A percentile compares a stretch with the other conserved stretches of the same genome.
phyloP scores from a whole-genome alignment of 169 alveolate species.

The Cryptosporidium sp. region DNA sequence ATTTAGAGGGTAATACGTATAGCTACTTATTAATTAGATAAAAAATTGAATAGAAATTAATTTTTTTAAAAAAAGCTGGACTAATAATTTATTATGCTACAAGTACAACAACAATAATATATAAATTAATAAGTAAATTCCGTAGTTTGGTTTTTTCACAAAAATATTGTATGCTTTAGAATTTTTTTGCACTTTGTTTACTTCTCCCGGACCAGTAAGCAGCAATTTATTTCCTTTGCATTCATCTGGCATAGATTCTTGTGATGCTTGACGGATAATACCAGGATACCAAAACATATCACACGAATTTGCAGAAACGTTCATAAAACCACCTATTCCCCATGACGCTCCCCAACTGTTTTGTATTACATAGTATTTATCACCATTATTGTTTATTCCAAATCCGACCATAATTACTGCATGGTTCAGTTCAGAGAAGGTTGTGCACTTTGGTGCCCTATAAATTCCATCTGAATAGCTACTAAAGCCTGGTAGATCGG shows the following conservation, averaged over 20 bases:
- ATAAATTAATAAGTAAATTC: background rate
- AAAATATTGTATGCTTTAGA: background rate
- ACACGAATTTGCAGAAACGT: slow-evolving; percentile 51
- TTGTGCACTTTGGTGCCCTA: slow-evolving; percentile 66
- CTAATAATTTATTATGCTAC: background rate
- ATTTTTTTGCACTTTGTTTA: background rate
- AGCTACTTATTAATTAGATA: background rate
- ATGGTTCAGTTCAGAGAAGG: slow-evolving; percentile 63
- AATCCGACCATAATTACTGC: slow-evolving; percentile 76
- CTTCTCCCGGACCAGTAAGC: slow-evolving; percentile 46
- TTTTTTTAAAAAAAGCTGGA: background rate
- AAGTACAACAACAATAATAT: background rate
- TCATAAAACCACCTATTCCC: slow-evolving; percentile 72
- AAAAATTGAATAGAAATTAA: background rate
- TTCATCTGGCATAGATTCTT: background rate
- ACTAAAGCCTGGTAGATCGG: slow-evolving; percentile 58
- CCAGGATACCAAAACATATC: slow-evolving; percentile 75
- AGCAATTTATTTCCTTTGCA: slow-evolving; percentile 41
- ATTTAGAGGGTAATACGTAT: slow-evolving; percentile 1
- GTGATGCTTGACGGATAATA: slow-evolving; percentile 38
- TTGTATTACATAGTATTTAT: slow-evolving; percentile 66
- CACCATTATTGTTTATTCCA: slow-evolving; percentile 52
- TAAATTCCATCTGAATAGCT: slow-evolving; percentile 68
- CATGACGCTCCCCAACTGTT: slow-evolving; percentile 73
- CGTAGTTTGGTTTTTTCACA: background rate